These are phyloP conservation scores for Hibiscus syriacus DNA, from an alignment of 345 rosid genomes.

Conservation along the genomic window DNA sequence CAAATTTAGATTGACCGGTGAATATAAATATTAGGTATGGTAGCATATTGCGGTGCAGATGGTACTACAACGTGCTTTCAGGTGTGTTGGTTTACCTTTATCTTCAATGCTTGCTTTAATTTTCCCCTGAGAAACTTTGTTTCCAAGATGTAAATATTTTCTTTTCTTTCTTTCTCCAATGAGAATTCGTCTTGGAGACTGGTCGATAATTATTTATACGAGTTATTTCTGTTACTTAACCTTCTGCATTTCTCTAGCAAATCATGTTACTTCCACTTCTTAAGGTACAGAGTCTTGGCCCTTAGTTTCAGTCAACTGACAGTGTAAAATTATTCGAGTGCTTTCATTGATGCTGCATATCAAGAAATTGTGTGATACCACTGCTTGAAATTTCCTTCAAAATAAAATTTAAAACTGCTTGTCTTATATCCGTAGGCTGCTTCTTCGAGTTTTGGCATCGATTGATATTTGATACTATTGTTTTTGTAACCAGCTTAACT, in stretches of 20 bases:
- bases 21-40: constrained; percentile 49
- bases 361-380: neutral
- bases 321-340: neutral
- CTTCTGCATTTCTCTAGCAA: neutral
- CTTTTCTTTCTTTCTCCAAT: neutral
- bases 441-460: constrained; percentile 2
- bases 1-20: constrained; percentile 5
- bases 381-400: too few relatives aligned
- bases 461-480: constrained; percentile 3
- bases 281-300: neutral
- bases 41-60: constrained; percentile 77
- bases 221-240: neutral
- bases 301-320: neutral
- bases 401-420: neutral
- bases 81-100: constrained; percentile 34
- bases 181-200: neutral
- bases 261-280: neutral
- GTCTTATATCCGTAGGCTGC: neutral
- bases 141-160: neutral
- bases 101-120: neutral
- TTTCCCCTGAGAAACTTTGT: neutral
- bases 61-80: constrained; percentile 59
- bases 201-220: neutral
- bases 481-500: constrained; percentile 47
- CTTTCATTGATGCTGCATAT: neutral